Base-by-base conservation (phyloP, 768 basidiomycete species). In the Boletus insuetus region DNA sequence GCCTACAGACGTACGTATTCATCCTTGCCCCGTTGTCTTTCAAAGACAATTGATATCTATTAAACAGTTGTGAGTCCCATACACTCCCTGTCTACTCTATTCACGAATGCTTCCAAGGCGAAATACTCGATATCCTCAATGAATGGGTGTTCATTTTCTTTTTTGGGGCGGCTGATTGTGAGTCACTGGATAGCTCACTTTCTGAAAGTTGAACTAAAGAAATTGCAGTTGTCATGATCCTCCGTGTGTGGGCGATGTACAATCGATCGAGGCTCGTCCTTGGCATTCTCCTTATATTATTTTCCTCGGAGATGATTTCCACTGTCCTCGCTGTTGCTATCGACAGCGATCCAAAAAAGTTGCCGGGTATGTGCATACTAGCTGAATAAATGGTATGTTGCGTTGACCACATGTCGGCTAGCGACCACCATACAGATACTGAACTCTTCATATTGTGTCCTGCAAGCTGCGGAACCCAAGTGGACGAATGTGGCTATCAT, bases 91-190 rank as follows among this genome's bases (percentile, higher is more conserved):
- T 32, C 9, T 3, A 32, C 6, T 11, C 5, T 16, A 43, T 29
- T 35, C 39, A 43, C 1, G 1, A 6, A 20, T 16, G 12, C 14
- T 39, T 46, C 9, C 43, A 41, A 61, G 57, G 57, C 6, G 9
- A 37, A 17, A 44, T 50, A 32, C 10, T 32, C 32, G 9, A 32
- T 13, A 32, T 13, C 12, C 9, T 32, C 32, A 13, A 32, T 32
- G 32, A 9, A 13, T 32, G 32, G 32, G 12, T 9, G 32, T 32
- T 10, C 32, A 3, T 10, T 13, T 10, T 52, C 1, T 59, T 59
- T 31, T 2, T 37, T 20, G 14, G 29, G 9, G 45, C 55, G 9
- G 49, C 56, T 1, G 59, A 60, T 19, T 17, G 58, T 59, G 19
- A 51, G 58, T 50, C 13, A 6, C 24, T 24, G 24, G 24, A 24